A percentile compares a stretch with the other conserved stretches of the same genome.
phyloP scores from a whole-genome alignment of 1,284 basidiomycete genomes.

The Wolfiporia cocos region DNA sequence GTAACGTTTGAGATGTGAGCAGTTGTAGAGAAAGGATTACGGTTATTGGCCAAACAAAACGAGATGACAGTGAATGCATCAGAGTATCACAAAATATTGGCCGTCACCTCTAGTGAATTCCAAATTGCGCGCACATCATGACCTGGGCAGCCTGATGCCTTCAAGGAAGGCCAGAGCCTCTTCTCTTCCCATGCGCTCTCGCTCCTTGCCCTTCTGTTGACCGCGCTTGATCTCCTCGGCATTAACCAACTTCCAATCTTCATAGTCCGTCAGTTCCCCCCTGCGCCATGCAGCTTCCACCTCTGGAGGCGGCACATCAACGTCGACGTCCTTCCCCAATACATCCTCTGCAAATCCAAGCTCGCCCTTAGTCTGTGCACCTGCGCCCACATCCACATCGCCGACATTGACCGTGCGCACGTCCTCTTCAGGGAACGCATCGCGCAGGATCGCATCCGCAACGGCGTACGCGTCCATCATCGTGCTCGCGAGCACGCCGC shows the following conservation, averaged over 20 bases:
- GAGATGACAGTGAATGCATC: background rate
- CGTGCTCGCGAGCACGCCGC: constrained; percentile 89
- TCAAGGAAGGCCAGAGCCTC: constrained; percentile 39
- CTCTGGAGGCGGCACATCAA: constrained; percentile 37
- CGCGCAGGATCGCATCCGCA: constrained; percentile 64
- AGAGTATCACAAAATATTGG: background rate
- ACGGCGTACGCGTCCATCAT: constrained; percentile 91
- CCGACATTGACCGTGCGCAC: constrained; percentile 10
- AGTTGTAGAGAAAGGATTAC: too few species aligned
- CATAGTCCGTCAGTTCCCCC: constrained; percentile 49
- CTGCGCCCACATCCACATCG: constrained; percentile 11
- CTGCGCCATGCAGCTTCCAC: constrained; percentile 48
- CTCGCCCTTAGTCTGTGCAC: background rate
- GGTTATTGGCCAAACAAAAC: background rate
- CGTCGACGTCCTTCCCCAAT: background rate
- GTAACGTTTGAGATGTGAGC: too few species aligned
- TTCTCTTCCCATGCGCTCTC: constrained; percentile 74
- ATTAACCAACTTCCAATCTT: constrained; percentile 67
- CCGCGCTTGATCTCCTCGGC: constrained; percentile 62
- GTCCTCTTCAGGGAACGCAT: constrained; percentile 31
- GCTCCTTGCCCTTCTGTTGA: constrained; percentile 55
- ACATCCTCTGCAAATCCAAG: constrained; percentile 11
- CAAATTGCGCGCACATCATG: background rate
- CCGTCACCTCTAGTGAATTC: background rate
- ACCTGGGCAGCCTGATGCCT: background rate